phyloP scores from a whole-genome alignment of 768 basidiomycete genomes.

The Tulasnella sp. region DNA sequence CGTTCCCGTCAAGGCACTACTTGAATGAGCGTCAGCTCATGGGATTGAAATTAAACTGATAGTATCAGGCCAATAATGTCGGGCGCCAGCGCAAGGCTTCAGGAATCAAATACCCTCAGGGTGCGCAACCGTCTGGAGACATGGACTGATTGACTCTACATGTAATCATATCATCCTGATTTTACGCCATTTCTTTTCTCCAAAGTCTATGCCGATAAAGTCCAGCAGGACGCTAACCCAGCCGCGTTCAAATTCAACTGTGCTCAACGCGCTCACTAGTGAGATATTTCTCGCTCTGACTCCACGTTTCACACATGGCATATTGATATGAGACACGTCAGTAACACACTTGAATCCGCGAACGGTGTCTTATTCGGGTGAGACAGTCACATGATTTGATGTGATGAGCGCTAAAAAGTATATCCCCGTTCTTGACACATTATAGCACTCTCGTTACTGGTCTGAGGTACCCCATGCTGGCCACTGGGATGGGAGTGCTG shows the following conservation, averaged over 20 bases:
- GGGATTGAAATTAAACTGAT: no score
- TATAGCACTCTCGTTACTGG: slow-evolving; percentile 6
- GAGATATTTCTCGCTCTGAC: no score
- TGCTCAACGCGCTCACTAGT: slow-evolving; percentile 8
- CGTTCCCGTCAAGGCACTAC: no score
- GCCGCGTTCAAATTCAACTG: slow-evolving; percentile 8
- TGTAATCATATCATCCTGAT: not conserved
- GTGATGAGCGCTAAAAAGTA: not conserved
- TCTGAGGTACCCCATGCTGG: slow-evolving; percentile 6
- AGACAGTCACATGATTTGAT: not conserved
- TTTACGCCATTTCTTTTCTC: not conserved
- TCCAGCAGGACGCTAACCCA: not conserved
- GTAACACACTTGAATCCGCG: slow-evolving; percentile 7
- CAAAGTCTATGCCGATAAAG: slow-evolving; percentile 8
- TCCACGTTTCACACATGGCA: no score
- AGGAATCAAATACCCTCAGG: slow-evolving; percentile 3
- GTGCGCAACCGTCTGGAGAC: not conserved
- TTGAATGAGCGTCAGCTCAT: no score
- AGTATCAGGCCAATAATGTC: not conserved
- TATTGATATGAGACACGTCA: no score
- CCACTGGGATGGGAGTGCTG: not conserved
- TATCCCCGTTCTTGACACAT: not conserved
- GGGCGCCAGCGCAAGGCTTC: not conserved
- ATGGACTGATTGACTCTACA: not conserved
- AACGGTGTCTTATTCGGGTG: not conserved